Conservation (phyloP, 306 rosid genomes). For the Biancaea sappan region DNA sequence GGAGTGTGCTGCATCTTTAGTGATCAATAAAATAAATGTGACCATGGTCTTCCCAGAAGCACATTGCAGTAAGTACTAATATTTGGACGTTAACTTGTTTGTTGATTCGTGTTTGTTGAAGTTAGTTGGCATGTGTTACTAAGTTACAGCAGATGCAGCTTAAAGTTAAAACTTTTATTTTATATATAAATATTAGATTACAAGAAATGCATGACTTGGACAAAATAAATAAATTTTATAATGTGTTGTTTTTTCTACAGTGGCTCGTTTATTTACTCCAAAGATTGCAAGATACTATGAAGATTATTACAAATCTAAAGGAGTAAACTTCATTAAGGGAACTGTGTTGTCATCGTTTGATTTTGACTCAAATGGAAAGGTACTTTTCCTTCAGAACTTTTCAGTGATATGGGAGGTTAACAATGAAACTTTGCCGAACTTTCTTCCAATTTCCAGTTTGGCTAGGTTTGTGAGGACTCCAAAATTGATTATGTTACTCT, state of each 20-base stretch:
- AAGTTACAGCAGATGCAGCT: background rate
- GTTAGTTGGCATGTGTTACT: slow-evolving; percentile 5
- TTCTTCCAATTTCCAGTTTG: slow-evolving; percentile 8
- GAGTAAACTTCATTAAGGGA: slow-evolving; percentile 86
- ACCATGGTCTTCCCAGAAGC: slow-evolving; percentile 98
- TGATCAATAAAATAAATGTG: slow-evolving; percentile 85
- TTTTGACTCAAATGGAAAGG: slow-evolving; percentile 77
- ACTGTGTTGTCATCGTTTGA: slow-evolving; percentile 89
- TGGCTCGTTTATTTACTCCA: slow-evolving; percentile 95
- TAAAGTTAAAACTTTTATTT: background rate
- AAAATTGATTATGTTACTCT: slow-evolving; percentile 7
- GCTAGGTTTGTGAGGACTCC: background rate
- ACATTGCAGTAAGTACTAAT: slow-evolving; percentile 82
- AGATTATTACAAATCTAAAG: slow-evolving; percentile 81
- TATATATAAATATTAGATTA: background rate
- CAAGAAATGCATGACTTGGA: slow-evolving; percentile 1
- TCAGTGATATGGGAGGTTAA: slow-evolving; percentile 8
- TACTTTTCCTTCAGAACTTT: slow-evolving; percentile 25
- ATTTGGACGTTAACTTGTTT: background rate
- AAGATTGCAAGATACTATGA: slow-evolving; percentile 88
- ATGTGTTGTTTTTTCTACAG: slow-evolving; percentile 47
- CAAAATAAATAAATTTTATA: slow-evolving; percentile 19
- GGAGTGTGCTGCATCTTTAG: slow-evolving; percentile 98
- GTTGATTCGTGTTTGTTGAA: slow-evolving; percentile 9
- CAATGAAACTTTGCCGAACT: background rate